Percentiles rank a stretch among this genome's conserved stretches.
phyloP scores from a whole-genome alignment of 768 basidiomycete genomes.

The Hemileccinum impolitum region DNA sequence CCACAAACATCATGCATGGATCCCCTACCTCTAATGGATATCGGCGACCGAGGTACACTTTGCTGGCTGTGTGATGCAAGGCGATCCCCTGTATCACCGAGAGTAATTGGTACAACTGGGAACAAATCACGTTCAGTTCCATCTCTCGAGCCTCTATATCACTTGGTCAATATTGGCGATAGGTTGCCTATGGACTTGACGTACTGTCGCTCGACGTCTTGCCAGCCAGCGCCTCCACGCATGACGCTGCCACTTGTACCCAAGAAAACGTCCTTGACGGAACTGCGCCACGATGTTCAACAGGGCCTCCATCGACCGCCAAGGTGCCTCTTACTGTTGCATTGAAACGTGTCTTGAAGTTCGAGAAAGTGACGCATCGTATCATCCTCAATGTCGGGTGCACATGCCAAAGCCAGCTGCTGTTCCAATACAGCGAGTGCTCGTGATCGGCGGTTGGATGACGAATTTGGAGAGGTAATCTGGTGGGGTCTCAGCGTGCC shows the following conservation, averaged over 20 bases:
- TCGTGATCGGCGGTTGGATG: slow-evolving; percentile 45
- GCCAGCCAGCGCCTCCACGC: slow-evolving; percentile 47
- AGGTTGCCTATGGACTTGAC: slow-evolving; percentile 9
- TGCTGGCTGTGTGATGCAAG: slow-evolving; percentile 66
- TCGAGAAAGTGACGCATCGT: slow-evolving; percentile 55
- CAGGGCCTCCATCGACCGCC: background rate
- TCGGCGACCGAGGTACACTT: slow-evolving; percentile 64
- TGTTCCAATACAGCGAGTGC: slow-evolving; percentile 58
- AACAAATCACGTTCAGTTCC: slow-evolving; percentile 47
- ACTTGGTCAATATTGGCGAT: slow-evolving; percentile 1
- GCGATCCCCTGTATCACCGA: slow-evolving; percentile 75
- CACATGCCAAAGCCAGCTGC: slow-evolving; percentile 49
- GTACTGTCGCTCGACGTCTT: slow-evolving; percentile 45
- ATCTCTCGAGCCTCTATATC: slow-evolving; percentile 39
- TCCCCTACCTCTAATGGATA: slow-evolving; percentile 62
- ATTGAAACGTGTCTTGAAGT: slow-evolving; percentile 78
- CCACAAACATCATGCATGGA: background rate
- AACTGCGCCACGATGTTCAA: slow-evolving; percentile 42
- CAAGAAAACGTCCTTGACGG: slow-evolving; percentile 62
- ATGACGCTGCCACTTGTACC: slow-evolving; percentile 50
- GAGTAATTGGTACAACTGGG: slow-evolving; percentile 56
- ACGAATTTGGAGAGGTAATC: slow-evolving; percentile 63
- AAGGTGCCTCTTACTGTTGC: slow-evolving; percentile 57
- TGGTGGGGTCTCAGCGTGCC: slow-evolving; percentile 30
- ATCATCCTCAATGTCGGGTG: slow-evolving; percentile 39